Evolutionary conservation across 306 rosid species (phyloP).

Genomic region (Prunus salicina): DNA sequence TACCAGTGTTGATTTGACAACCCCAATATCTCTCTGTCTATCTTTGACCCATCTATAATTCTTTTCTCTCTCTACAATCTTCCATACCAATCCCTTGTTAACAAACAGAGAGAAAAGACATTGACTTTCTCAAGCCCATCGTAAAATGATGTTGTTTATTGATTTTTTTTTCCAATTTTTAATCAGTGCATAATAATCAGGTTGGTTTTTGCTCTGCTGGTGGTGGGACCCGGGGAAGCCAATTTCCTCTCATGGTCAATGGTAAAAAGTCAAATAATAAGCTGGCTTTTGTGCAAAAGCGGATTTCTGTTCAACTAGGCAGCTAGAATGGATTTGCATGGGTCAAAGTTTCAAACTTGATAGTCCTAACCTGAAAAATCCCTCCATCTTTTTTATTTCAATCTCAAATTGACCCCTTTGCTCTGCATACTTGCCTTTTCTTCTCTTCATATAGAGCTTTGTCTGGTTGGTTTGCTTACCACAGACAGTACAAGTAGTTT

Average conservation of each 20-base stretch:
- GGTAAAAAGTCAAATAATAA: conserved; percentile 60
- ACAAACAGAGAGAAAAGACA: conserved; percentile 46
- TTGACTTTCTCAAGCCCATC: conserved; percentile 58
- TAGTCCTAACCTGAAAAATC: neutral
- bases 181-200: conserved; percentile 8
- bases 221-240: conserved; percentile 40
- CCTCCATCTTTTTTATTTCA: neutral
- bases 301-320: conserved; percentile 54
- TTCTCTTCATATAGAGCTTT: no score
- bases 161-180: conserved; percentile 1
- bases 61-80: conserved; percentile 16
- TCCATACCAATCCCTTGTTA: conserved; percentile 19
- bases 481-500: no score
- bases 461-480: no score
- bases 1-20: conserved; percentile 26
- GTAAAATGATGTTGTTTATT: conserved; percentile 14
- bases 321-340: neutral
- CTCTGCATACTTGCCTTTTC: no score
- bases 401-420: neutral
- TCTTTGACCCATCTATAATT: conserved; percentile 17
- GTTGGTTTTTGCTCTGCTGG: conserved; percentile 16
- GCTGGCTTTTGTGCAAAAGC: conserved; percentile 48
- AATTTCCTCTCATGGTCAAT: conserved; percentile 4
- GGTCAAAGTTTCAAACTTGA: neutral
- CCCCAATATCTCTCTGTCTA: conserved; percentile 10